These are phyloP conservation scores for Stylosanthes scabra DNA, from an alignment of 331 rosid genomes.

Conservation along the genomic window DNA sequence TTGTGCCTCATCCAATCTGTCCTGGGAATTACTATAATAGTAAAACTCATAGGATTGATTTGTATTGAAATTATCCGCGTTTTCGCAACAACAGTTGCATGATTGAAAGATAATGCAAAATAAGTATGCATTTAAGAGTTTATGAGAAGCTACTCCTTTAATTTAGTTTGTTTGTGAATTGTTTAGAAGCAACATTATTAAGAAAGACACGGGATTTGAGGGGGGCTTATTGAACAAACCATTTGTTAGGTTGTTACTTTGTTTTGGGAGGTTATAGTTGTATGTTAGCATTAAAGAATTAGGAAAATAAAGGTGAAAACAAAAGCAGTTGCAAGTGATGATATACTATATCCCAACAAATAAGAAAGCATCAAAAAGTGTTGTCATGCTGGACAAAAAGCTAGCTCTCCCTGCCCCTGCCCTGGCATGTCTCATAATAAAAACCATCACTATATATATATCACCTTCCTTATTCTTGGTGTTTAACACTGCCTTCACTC, in stretches of 20 bases:
- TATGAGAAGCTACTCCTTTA: neutral
- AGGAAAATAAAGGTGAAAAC: constrained; percentile 29
- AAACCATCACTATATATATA: no score
- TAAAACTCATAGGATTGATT: no score
- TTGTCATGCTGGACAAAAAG: constrained; percentile 48
- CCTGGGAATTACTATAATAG: no score
- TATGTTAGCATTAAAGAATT: constrained; percentile 36
- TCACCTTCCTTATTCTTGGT: neutral
- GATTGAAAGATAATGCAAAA: neutral
- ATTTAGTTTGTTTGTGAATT: no score
- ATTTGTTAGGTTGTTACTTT: constrained; percentile 29
- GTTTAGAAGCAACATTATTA: neutral
- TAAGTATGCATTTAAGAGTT: neutral
- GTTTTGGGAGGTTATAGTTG: constrained; percentile 43
- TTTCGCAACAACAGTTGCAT: no score
- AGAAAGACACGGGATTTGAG: constrained; percentile 34
- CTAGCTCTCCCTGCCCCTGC: no score
- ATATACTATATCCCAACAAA: constrained; percentile 37
- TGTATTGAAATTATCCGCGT: no score
- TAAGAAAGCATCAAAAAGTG: constrained; percentile 28
- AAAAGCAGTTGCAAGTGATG: constrained; percentile 47
- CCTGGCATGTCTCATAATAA: constrained; percentile 55
- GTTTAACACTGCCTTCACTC: constrained; percentile 8
- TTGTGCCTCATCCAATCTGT: no score
- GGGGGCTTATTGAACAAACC: constrained; percentile 36